Evolutionary conservation across 192 early-diverging fungal genomes (phyloP), one percentile per base, ranked within the genome.

Genomic region (Mortierella hygrophila): DNA sequence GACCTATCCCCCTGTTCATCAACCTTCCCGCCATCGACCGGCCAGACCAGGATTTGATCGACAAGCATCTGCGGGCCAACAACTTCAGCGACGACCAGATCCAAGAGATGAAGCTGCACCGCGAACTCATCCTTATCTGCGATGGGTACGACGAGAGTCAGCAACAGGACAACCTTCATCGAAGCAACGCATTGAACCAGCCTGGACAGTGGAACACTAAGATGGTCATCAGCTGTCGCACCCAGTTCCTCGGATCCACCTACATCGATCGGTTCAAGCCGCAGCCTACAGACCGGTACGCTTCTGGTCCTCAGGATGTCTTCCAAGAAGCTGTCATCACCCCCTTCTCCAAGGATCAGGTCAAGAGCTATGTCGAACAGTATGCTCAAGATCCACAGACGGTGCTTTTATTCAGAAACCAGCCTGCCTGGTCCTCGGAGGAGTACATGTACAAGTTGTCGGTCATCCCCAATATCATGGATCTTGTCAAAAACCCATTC

Each of bases 141-240:
- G 68, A 70, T 41, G 68, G 68, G 15, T 70, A 70, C 37, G 68
- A 70, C 37, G 68, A 70, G 16, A 37, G 68, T 20, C 68, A 70
- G 6, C 29, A 18, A 1, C 3, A 20, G 37, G 11, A 20, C 68
- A 70, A 70, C 47, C 47, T 49, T 15, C 47, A 49, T 11, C 10
- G 13, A 8, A 49, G 10, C 47, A 49, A 49, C 47, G 3, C 3
- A 11, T 4, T 49, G 13, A 49, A 49, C 15, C 47, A 49, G 47
- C 13, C 10, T 16, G 47, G 38, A 2, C 68, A 70, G 16, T 70
- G 68, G 68, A 29, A 38, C 5, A 13, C 20, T 15, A 70, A 70
- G 68, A 41, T 70, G 38, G 37, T 70, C 68, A 70, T 70, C 16
- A 37, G 35, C 68, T 70, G 68, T 18, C 63, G 63, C 6, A 65